Conservation (phyloP, 768 basidiomycete genomes). For the Podaxis sp. region DNA sequence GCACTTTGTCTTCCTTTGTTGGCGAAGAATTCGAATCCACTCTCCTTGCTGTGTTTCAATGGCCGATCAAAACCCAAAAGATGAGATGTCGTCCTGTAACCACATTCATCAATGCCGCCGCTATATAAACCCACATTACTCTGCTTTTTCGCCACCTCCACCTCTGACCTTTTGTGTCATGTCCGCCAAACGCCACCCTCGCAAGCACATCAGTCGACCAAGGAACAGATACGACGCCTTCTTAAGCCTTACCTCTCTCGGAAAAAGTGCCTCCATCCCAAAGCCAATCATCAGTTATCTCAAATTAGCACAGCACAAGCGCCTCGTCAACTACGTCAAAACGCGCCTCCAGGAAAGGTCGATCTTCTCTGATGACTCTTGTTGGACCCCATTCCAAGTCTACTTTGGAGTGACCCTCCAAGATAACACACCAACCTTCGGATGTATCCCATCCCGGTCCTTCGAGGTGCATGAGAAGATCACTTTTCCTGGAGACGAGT, state of each 20-base stretch:
- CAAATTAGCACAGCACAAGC: neutral
- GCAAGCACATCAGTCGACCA: neutral
- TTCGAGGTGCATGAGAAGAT: neutral
- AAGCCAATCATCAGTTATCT: neutral
- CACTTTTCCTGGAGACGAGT: neutral
- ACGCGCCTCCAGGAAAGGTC: neutral
- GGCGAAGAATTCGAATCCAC: no score
- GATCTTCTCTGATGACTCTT: neutral
- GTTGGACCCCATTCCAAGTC: neutral
- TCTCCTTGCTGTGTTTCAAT: neutral
- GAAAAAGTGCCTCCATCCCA: neutral
- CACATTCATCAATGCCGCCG: neutral
- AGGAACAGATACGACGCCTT: neutral
- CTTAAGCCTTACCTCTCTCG: neutral
- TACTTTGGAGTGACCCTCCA: neutral
- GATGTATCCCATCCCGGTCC: neutral
- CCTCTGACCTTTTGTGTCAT: neutral
- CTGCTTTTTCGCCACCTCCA: neutral
- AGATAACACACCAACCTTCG: neutral
- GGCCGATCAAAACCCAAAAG: neutral
- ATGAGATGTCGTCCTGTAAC: neutral
- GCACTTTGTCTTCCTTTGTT: neutral
- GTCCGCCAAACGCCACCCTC: neutral
- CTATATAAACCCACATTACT: neutral
- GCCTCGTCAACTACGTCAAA: neutral